Conservation (phyloP, 2,329 filamentous ascomycete genomes). For the Microdochium bolleyi region DNA sequence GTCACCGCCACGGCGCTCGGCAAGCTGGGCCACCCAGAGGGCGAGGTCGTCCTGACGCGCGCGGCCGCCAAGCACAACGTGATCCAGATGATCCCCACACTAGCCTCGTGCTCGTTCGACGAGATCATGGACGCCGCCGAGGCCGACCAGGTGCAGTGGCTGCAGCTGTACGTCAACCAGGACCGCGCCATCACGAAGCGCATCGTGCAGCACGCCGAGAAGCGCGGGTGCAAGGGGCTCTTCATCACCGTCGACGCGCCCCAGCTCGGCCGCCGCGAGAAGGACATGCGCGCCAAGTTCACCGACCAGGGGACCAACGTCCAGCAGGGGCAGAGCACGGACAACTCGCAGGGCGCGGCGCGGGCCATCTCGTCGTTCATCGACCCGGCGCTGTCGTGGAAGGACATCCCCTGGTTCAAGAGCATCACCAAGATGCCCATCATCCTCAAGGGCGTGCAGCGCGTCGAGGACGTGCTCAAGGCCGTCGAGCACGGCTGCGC, state of each 20-base stretch:
- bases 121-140: conserved; percentile 83
- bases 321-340: conserved; percentile 67
- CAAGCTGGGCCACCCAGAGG: conserved; percentile 89
- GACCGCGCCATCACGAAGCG: conserved; percentile 82
- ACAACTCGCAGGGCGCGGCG: conserved; percentile 86
- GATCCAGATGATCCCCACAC: conserved; percentile 96
- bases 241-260: conserved; percentile 99
- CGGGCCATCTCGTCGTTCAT: conserved; percentile 95
- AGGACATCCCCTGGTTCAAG: conserved; percentile 88
- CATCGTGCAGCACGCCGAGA: conserved; percentile 88
- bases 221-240: conserved; percentile 83
- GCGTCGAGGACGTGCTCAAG: conserved; percentile 86
- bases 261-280: conserved; percentile 88
- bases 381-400: conserved; percentile 88
- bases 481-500: conserved; percentile 78
- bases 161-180: conserved; percentile 97
- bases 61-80: conserved; percentile 81
- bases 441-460: conserved; percentile 91
- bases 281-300: conserved; percentile 96
- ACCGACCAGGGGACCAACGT: conserved; percentile 76
- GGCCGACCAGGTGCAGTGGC: conserved; percentile 84
- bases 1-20: conserved; percentile 93
- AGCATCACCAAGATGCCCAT: conserved; percentile 91
- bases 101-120: conserved; percentile 95
- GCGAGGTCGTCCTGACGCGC: conserved; percentile 83